Base-by-base conservation (phyloP, 192 early-diverging fungal species). In the Dissophora ornata region DNA sequence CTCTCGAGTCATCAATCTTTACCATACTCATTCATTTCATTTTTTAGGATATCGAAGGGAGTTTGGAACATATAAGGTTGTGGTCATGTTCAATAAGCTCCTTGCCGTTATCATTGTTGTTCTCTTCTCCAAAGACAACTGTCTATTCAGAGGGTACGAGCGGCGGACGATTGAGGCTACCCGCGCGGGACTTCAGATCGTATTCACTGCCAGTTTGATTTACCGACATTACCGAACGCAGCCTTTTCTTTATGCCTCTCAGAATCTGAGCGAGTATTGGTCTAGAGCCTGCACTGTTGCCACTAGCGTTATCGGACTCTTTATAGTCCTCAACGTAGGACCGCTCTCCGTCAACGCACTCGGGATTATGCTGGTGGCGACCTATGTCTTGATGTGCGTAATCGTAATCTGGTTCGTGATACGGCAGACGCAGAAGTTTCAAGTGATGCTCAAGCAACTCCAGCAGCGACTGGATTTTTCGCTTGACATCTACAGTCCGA, bases 91-190 rank as follows among this genome's bases (percentile, higher is more conserved):
- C 44, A 82, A 79, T 65, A 89, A 89, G 77, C 74, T 90, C 16
- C 21, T 81, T 21, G 79, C 69, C 5, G 79, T 89, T 9, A 28
- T 85, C 1, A 63, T 82, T 21, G 71, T 83, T 0, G 81, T 82
- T 0, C 41, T 87, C 29, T 63, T 89, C 42, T 62, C 81, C 16
- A 90, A 89, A 71, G 88, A 90, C 57, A 90, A 88, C 62, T 90
- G 89, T 66, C 80, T 87, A 73, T 79, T 82, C 19, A 81, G 83
- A 2, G 44, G 53, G 3, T 70, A 57, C 12, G 29, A 82, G n/a
- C 79, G 89, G 0, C 56, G 69, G n/a, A 61, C 69, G 15, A 57
- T 90, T 62, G 86, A 86, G 48, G 63, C 78, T 1, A 83, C 80
- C 1, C 83, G 88, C 36, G 66, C 81, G 28, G 57, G 65, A 1